phyloP scores from a whole-genome alignment of 129 eudicot species.

The Cynara cardunculus region DNA sequence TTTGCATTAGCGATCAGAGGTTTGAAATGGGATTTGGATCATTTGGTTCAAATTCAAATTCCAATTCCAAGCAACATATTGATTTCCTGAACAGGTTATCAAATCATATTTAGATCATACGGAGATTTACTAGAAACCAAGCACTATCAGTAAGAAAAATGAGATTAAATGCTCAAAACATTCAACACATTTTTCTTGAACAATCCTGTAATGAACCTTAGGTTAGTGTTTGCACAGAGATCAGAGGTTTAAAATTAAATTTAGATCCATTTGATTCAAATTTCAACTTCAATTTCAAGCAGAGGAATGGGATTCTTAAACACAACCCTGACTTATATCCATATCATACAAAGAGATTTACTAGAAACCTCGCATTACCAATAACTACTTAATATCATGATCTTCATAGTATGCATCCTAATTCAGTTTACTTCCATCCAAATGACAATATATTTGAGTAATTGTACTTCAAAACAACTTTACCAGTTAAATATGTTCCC shows the following conservation, averaged over 20 bases:
- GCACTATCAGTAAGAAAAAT: not conserved
- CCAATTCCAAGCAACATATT: not conserved
- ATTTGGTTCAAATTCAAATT: not conserved
- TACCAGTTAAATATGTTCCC: constrained; percentile 6
- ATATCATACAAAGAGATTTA: not conserved
- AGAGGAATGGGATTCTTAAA: not conserved
- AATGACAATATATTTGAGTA: not conserved
- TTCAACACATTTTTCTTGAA: not conserved
- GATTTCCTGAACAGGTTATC: not conserved
- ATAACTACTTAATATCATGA: not conserved
- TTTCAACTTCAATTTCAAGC: not conserved
- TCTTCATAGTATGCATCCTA: not conserved
- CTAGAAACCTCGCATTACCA: not conserved
- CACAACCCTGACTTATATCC: not conserved
- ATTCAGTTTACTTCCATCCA: not conserved
- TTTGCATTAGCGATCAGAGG: not conserved
- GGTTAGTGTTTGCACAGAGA: not conserved
- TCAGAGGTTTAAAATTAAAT: not conserved
- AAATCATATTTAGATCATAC: not conserved
- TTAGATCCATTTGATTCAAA: not conserved
- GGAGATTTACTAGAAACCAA: not conserved
- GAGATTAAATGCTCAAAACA: not conserved
- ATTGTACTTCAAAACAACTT: not conserved
- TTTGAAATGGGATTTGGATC: not conserved
- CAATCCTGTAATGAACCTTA: not conserved